Evolutionary conservation across 768 basidiomycete genomes (phyloP).

Genomic region (Pleurotus tuoliensis): DNA sequence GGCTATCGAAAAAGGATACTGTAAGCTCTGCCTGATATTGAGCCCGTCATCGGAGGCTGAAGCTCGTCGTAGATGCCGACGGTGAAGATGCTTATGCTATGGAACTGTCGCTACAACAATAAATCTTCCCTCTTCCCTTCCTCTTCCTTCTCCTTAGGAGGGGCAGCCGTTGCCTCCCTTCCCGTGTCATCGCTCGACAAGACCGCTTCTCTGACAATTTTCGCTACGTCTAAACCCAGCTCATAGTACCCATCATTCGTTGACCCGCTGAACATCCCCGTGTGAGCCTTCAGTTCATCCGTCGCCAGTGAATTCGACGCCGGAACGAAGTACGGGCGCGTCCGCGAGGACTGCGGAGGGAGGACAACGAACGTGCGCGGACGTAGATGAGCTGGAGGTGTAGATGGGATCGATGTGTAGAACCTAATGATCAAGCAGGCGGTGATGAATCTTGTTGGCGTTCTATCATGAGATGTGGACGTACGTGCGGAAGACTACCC

Average conservation of each 20-base stretch:
- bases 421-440: conserved; percentile 43
- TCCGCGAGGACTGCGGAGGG: conserved; percentile 49
- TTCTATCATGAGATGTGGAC: conserved; percentile 20
- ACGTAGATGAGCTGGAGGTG: conserved; percentile 49
- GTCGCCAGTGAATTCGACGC: conserved; percentile 61
- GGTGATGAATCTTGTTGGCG: too few relatives aligned
- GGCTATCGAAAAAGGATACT: conserved; percentile 88
- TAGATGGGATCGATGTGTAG: conserved; percentile 74
- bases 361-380: conserved; percentile 77
- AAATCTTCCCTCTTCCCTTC: conserved; percentile 1
- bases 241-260: conserved; percentile 91
- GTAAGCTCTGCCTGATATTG: conserved; percentile 38
- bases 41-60: background rate
- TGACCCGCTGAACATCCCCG: conserved; percentile 77
- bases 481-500: conserved; percentile 71
- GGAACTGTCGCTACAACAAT: conserved; percentile 57
- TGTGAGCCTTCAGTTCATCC: conserved; percentile 84
- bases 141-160: background rate
- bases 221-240: conserved; percentile 66
- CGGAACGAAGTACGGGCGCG: conserved; percentile 52
- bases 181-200: conserved; percentile 13
- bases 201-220: conserved; percentile 58
- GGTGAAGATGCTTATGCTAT: conserved; percentile 95
- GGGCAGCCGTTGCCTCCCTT: conserved; percentile 9
- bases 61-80: conserved; percentile 67